Evolutionary conservation across 768 basidiomycete species (phyloP).

Genomic region (Podaxis pistillaris): DNA sequence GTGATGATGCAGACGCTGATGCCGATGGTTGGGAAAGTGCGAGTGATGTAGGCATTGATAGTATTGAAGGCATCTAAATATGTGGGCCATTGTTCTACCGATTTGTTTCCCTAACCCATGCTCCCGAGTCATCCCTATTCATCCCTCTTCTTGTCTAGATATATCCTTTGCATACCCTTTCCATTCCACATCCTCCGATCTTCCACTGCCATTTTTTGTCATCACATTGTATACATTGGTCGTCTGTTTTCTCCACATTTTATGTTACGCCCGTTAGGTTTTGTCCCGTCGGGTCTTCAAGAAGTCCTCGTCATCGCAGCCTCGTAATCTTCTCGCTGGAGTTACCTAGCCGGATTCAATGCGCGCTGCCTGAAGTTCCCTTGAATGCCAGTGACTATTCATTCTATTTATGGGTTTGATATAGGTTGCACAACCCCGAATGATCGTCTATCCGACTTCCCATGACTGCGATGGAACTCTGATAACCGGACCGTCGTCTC

Average conservation of each 20-base stretch:
- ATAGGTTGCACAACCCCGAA: background rate
- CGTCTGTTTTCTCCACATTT: too few species aligned
- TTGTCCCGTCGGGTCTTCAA: background rate
- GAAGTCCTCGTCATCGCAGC: background rate
- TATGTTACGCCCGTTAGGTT: background rate
- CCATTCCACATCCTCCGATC: background rate
- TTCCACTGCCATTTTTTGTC: background rate
- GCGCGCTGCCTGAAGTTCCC: too few species aligned
- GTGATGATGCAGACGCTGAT: constrained; percentile 6
- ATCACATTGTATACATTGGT: background rate
- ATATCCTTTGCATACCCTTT: background rate
- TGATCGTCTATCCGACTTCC: background rate
- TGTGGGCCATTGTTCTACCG: background rate
- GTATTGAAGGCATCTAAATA: background rate
- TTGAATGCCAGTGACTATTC: background rate
- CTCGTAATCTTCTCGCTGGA: background rate
- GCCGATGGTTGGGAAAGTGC: constrained; percentile 15
- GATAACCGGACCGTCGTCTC: background rate
- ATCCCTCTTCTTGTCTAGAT: background rate
- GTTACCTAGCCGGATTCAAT: too few species aligned
- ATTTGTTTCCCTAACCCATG: background rate
- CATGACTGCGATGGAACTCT: background rate
- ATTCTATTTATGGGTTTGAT: background rate
- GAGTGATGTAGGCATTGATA: constrained; percentile 7
- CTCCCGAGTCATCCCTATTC: background rate